A percentile compares a stretch with the other conserved stretches of the same genome.
Evolutionary conservation across 495 filamentous ascomycete genomes (phyloP).

Genomic region (Neurospora pannonica): DNA sequence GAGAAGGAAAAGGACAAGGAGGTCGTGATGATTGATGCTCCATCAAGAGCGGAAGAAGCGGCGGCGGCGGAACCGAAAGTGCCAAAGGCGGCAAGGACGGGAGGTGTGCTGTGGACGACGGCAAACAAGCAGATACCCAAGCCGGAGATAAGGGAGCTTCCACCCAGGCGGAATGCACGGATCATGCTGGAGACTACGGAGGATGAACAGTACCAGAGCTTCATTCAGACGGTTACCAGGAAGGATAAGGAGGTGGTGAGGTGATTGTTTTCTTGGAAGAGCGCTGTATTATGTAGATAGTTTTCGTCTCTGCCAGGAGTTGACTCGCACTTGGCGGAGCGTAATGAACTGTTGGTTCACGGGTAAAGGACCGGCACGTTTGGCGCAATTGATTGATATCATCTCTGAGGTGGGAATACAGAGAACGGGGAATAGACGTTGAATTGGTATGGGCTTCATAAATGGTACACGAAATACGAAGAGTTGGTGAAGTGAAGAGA

Average conservation of each 20-base stretch:
- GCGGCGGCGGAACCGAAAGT: neutral
- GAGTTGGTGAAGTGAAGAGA: neutral
- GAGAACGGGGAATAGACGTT: neutral
- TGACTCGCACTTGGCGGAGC: neutral
- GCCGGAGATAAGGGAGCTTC: conserved; percentile 15
- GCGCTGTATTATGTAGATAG: neutral
- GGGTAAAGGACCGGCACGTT: neutral
- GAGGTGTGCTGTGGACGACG: conserved; percentile 33
- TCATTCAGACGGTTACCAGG: conserved; percentile 30
- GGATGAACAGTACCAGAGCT: conserved; percentile 40
- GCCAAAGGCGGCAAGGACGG: conserved; percentile 11
- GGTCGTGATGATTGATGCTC: conserved; percentile 11
- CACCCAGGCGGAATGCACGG: conserved; percentile 21
- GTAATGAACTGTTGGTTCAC: neutral
- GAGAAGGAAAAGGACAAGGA: conserved; percentile 8
- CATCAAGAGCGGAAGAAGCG: neutral
- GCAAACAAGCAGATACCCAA: conserved; percentile 19
- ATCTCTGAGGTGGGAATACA: neutral
- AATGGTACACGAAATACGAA: neutral
- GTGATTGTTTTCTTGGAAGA: neutral
- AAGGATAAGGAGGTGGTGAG: conserved; percentile 15
- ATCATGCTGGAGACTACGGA: conserved; percentile 23
- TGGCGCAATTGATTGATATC: neutral
- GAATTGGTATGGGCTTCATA: neutral
- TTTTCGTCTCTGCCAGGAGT: neutral